Conservation (phyloP, 2,329 filamentous ascomycete species). For the Colletotrichum orbiculare region DNA sequence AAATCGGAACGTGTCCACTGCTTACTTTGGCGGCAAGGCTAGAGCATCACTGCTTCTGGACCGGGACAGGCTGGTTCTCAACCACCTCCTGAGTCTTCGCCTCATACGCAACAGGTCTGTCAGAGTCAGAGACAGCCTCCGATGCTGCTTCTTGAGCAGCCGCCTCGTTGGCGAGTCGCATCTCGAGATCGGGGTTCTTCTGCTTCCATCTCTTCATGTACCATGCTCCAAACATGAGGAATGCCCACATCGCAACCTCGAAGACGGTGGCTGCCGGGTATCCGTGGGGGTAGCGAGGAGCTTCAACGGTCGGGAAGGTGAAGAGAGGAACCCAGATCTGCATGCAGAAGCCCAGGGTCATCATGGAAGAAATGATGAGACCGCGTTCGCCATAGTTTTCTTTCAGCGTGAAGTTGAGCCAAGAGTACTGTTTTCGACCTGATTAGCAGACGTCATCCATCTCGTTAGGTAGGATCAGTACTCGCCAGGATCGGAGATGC, state of each 20-base stretch:
- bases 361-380: conserved; percentile 47
- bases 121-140: conserved; percentile 21
- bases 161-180: conserved; percentile 29
- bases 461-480: neutral
- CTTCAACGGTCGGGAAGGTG: conserved; percentile 43
- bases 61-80: neutral
- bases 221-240: conserved; percentile 42
- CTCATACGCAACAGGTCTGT: conserved; percentile 1
- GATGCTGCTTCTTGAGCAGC: conserved; percentile 1
- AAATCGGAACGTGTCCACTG: too few relatives aligned
- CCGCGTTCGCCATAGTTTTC: conserved; percentile 47
- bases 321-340: conserved; percentile 45
- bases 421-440: conserved; percentile 40
- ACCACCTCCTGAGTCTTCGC: conserved; percentile 8
- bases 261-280: conserved; percentile 43
- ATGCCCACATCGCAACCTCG: conserved; percentile 42
- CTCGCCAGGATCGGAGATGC: conserved; percentile 42
- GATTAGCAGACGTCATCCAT: neutral
- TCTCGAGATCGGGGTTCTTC: conserved; percentile 39
- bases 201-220: conserved; percentile 43
- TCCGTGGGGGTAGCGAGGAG: conserved; percentile 41
- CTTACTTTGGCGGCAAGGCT: neutral
- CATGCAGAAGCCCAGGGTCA: conserved; percentile 47
- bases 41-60: neutral
- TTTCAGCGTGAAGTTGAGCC: conserved; percentile 46